Percentiles rank a stretch among this genome's conserved stretches.
phyloP scores from a whole-genome alignment of 768 basidiomycete species.

The Lyophyllum decastes region DNA sequence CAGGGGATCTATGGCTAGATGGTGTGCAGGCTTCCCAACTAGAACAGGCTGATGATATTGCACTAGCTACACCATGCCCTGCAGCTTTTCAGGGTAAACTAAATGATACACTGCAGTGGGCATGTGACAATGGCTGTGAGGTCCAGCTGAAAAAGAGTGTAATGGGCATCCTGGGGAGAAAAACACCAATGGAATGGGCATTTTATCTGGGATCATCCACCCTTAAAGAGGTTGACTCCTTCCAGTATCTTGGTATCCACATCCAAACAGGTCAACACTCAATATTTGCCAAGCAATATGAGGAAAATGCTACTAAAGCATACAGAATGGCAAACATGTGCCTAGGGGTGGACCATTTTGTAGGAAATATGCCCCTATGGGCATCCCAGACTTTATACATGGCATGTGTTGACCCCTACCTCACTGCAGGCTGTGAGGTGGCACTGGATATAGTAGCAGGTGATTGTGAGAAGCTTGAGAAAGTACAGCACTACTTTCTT shows the following conservation, averaged over 20 bases:
- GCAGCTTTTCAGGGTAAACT: neutral
- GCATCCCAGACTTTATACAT: neutral
- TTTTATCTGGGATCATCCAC: no score
- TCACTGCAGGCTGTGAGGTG: no score
- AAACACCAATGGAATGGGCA: no score
- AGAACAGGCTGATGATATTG: neutral
- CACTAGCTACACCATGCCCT: neutral
- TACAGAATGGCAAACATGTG: neutral
- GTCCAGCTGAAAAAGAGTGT: no score
- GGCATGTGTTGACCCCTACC: no score
- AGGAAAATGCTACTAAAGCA: neutral
- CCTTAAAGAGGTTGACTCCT: neutral
- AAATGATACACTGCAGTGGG: neutral
- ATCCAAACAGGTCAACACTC: neutral
- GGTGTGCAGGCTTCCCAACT: neutral
- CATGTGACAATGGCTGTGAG: neutral
- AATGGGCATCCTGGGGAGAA: no score
- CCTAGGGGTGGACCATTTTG: neutral
- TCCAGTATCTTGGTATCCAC: conserved; percentile 1
- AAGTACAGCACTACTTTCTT: neutral
- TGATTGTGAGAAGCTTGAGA: neutral
- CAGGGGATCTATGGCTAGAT: neutral
- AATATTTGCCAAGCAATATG: neutral
- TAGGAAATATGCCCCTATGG: neutral
- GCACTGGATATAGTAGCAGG: no score